Evolutionary conservation across 2,329 filamentous ascomycete species (phyloP).

Genomic region (Fusarium subglutinans): DNA sequence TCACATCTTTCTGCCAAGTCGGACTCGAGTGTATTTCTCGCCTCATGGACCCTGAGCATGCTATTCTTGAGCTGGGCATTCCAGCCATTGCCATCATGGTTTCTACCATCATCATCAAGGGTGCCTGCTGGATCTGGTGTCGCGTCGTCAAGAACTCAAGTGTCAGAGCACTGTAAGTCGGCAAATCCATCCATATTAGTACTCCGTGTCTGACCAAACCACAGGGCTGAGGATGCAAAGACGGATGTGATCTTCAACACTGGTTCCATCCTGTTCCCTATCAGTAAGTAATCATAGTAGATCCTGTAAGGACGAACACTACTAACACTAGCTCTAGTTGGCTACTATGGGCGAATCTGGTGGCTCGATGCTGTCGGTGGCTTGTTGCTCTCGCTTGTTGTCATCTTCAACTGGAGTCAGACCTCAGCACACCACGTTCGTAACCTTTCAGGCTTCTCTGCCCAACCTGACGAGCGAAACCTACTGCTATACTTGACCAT

Average conservation of each 20-base stretch:
- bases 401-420: conserved; percentile 81
- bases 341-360: conserved; percentile 80
- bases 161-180: conserved; percentile 76
- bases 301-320: conserved; percentile 7
- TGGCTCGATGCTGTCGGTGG: conserved; percentile 86
- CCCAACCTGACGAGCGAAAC: conserved; percentile 83
- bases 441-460: conserved; percentile 81
- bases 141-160: conserved; percentile 85
- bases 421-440: conserved; percentile 81
- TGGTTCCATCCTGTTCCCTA: conserved; percentile 87
- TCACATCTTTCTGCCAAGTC: conserved; percentile 84
- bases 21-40: conserved; percentile 74
- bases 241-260: conserved; percentile 91
- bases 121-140: conserved; percentile 87
- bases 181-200: background rate
- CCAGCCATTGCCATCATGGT: conserved; percentile 84
- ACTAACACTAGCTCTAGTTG: conserved; percentile 56
- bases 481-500: conserved; percentile 90
- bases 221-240: conserved; percentile 60
- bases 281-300: conserved; percentile 56
- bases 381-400: conserved; percentile 78
- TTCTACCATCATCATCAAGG: conserved; percentile 82
- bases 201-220: conserved; percentile 4
- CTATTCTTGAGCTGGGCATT: conserved; percentile 75
- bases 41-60: conserved; percentile 68